Base-by-base conservation (phyloP, 2,329 filamentous ascomycete genomes). In the Diaporthe destruens region DNA sequence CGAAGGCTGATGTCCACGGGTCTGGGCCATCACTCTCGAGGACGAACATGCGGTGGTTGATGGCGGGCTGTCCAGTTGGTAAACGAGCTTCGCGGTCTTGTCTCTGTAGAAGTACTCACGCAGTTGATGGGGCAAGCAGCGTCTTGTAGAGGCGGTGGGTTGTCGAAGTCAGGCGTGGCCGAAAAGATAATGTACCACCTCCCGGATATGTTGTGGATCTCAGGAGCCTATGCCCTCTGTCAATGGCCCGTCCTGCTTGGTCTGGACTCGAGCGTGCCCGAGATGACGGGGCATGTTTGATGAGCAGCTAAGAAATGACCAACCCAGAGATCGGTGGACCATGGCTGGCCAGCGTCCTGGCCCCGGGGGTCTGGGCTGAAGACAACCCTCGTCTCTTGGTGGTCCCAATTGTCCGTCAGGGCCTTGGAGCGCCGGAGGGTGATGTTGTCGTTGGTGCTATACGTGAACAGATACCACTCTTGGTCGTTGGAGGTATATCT, bases 401-500 rank as follows among this genome's bases (percentile, higher is more conserved):
- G 69, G 68, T 84, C 81, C 82, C 83, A 84, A 65, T 84, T 82
- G 75, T 81, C 82, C 39, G 81, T 84, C 42, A 84, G 77, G 29
- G 77, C 77, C 61, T 75, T 79, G 51, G 81, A 82, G 20, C 82
- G 78, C 69, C 77, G 80, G 54, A 84, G 76, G 1, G 82, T 84
- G 71, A 84, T 80, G 71, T 84, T 84, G 72, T 77, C 75, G 67
- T 82, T 81, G 12, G 82, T 83, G 9, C 80, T 78, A 57, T 82
- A 84, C 0, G 82, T 84, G 76, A 84, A 81, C 51, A 84, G 75
- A 71, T 84, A 84, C 79, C 81, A 83, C 25, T 78, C 78, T n/a
- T 80, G 77, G 49, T 79, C 79, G 54, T 76, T 73, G n/a, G 70
- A 51, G 11, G 75, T 78, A 65, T 83, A 81, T 44, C 75, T 79